phyloP scores from a whole-genome alignment of 2,329 filamentous ascomycete genomes.

The Lithohypha guttulata region DNA sequence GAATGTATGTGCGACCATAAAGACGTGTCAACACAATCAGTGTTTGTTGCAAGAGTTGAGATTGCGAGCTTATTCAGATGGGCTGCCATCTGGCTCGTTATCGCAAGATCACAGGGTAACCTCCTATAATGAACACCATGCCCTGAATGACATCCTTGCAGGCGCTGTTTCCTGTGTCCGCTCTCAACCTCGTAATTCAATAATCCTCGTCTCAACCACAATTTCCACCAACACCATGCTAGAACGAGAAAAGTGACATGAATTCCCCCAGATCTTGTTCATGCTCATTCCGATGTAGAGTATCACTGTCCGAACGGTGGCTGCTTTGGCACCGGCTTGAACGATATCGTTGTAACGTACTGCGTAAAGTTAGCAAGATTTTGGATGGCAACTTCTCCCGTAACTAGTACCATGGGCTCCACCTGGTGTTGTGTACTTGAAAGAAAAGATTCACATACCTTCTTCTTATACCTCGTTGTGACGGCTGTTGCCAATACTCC shows the following conservation, averaged over 20 bases:
- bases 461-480: slow-evolving; percentile 94
- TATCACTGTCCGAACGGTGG: slow-evolving; percentile 1
- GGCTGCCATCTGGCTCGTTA: slow-evolving; percentile 3
- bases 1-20: no score
- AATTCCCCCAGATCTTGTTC: neutral
- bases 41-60: no score
- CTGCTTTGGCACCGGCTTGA: slow-evolving; percentile 65
- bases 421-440: no score
- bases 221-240: slow-evolving; percentile 7
- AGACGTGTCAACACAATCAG: no score
- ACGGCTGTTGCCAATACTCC: slow-evolving; percentile 90
- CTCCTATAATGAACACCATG: no score
- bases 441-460: slow-evolving; percentile 45
- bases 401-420: no score
- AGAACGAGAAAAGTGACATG: neutral
- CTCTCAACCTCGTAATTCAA: slow-evolving; percentile 6
- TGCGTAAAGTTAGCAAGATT: no score
- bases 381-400: no score
- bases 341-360: slow-evolving; percentile 97
- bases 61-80: neutral
- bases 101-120: no score
- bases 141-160: no score
- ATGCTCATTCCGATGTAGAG: no score
- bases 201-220: no score
- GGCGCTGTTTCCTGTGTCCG: slow-evolving; percentile 3